A percentile compares a stretch with the other conserved stretches of the same genome.
phyloP scores from a whole-genome alignment of 2,329 filamentous ascomycete genomes.

The Ophiostoma sp. region DNA sequence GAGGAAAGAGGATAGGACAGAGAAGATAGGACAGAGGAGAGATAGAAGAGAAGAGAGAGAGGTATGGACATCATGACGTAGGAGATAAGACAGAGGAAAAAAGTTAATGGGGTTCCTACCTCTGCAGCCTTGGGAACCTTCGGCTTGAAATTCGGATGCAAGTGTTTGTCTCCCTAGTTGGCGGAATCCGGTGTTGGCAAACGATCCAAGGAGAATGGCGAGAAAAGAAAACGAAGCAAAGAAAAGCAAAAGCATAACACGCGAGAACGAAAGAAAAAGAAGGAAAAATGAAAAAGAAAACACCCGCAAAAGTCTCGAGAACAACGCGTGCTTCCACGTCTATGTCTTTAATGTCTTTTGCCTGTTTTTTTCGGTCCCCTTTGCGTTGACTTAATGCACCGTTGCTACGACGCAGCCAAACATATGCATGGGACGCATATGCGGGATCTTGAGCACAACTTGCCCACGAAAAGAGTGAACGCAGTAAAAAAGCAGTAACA shows the following conservation, averaged over 20 bases:
- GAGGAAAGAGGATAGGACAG: background rate
- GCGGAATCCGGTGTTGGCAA: slow-evolving; percentile 56
- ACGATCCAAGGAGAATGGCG: slow-evolving; percentile 36
- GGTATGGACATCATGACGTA: slow-evolving; percentile 29
- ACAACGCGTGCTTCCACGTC: background rate
- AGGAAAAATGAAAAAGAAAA: slow-evolving; percentile 17
- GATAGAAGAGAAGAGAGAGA: slow-evolving; percentile 30
- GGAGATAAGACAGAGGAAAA: slow-evolving; percentile 37
- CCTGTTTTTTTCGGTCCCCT: slow-evolving; percentile 3
- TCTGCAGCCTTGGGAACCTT: slow-evolving; percentile 94
- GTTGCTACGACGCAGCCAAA: slow-evolving; percentile 15
- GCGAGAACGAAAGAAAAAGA: slow-evolving; percentile 27
- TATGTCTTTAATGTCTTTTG: background rate
- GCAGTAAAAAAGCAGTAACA: background rate
- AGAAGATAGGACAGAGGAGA: background rate
- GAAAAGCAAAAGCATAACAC: slow-evolving; percentile 29
- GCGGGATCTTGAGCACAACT: slow-evolving; percentile 22
- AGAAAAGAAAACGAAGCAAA: slow-evolving; percentile 34
- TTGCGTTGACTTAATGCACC: background rate
- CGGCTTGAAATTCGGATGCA: slow-evolving; percentile 90
- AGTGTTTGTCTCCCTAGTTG: slow-evolving; percentile 79
- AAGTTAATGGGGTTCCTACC: slow-evolving; percentile 64
- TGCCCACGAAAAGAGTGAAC: slow-evolving; percentile 5
- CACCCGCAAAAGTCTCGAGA: background rate
- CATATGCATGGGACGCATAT: slow-evolving; percentile 21